A percentile compares a stretch with the other conserved stretches of the same genome.
These are phyloP conservation scores for Daldinia concentrica DNA, from an alignment of 495 filamentous ascomycete genomes.

Conservation along the genomic window DNA sequence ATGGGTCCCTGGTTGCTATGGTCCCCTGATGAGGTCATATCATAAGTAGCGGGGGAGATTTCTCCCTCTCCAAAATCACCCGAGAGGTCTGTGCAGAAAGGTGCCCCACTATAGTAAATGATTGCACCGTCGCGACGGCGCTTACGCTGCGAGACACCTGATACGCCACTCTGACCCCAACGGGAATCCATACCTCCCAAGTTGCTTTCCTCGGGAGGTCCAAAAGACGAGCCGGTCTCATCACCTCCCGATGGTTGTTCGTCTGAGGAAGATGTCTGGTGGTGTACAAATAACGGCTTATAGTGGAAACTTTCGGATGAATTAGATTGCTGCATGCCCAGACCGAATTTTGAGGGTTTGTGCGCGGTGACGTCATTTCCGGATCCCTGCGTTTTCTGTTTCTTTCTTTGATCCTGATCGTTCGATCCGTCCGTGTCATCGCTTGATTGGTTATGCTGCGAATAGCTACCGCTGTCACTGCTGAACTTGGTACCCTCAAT, in stretches of 20 bases:
- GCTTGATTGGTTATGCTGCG: conserved; percentile 51
- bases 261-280: conserved; percentile 49
- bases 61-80: conserved; percentile 60
- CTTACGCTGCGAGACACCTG: conserved; percentile 53
- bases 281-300: conserved; percentile 68
- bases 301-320: conserved; percentile 65
- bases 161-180: conserved; percentile 55
- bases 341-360: conserved; percentile 51
- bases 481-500: conserved; percentile 65
- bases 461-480: conserved; percentile 62
- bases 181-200: conserved; percentile 49
- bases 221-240: conserved; percentile 49
- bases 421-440: conserved; percentile 55
- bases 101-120: conserved; percentile 78
- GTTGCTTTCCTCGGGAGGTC: conserved; percentile 52
- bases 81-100: conserved; percentile 80
- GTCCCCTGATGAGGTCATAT: conserved; percentile 52
- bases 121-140: conserved; percentile 72
- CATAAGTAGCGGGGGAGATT: conserved; percentile 50
- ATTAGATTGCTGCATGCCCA: conserved; percentile 47
- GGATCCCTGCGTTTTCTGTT: conserved; percentile 50
- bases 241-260: conserved; percentile 55
- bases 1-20: conserved; percentile 22
- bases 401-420: conserved; percentile 48
- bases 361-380: conserved; percentile 43